Percentiles rank a stretch among this genome's conserved stretches.
phyloP scores from a whole-genome alignment of 2,329 filamentous ascomycete genomes.

The Cladosporium colombiae region DNA sequence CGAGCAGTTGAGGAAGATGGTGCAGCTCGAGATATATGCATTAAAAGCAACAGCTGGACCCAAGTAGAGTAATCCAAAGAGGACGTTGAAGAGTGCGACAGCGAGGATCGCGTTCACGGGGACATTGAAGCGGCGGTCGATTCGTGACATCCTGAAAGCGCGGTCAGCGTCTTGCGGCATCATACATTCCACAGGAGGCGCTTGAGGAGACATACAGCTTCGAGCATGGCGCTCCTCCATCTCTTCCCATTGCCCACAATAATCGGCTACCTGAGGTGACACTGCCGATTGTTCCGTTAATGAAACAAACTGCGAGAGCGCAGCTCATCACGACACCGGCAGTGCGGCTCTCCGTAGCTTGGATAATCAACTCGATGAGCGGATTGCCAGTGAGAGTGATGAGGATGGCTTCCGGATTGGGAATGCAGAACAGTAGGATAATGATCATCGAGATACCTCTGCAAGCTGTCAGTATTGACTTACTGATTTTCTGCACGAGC shows the following conservation, averaged over 20 bases:
- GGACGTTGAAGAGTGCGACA: constrained; percentile 21
- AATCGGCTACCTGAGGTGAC: constrained; percentile 39
- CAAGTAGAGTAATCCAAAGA: constrained; percentile 15
- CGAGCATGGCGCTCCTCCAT: constrained; percentile 29
- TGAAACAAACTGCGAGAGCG: constrained; percentile 32
- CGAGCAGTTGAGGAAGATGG: constrained; percentile 16
- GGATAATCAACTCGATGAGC: constrained; percentile 34
- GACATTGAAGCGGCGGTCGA: constrained; percentile 4
- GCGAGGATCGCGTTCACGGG: constrained; percentile 24
- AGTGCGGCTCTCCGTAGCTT: constrained; percentile 33
- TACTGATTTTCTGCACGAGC: not conserved
- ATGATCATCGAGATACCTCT: constrained; percentile 22
- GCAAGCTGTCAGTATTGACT: not conserved
- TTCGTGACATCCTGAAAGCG: constrained; percentile 16
- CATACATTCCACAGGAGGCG: no score
- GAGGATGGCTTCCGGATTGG: constrained; percentile 32
- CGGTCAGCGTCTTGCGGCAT: not conserved
- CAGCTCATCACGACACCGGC: constrained; percentile 40
- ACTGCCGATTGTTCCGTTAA: constrained; percentile 35
- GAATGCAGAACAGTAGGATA: constrained; percentile 36
- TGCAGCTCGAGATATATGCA: constrained; percentile 14
- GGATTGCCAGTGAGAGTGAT: constrained; percentile 31
- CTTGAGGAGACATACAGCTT: not conserved
- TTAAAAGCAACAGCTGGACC: constrained; percentile 11
- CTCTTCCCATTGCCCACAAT: constrained; percentile 38